Evolutionary conservation across 73 alveolate species (phyloP).

Genomic region (Paramecium primaurelia): DNA sequence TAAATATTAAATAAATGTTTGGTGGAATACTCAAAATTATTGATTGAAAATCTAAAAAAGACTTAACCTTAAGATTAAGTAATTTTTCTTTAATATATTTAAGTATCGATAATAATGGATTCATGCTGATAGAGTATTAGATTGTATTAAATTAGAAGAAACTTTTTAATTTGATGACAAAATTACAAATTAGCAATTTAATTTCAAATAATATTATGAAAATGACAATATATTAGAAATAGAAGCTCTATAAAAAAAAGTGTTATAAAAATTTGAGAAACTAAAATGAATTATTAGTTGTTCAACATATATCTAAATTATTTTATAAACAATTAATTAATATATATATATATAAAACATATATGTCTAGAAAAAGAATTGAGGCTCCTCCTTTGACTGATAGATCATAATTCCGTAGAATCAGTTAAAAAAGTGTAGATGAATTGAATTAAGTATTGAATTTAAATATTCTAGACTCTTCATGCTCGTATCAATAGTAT

Average conservation of each 20-base stretch:
- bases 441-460: background rate
- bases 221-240: conserved; percentile 52
- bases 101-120: conserved; percentile 5
- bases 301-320: background rate
- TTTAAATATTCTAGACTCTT: background rate
- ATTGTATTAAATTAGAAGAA: conserved; percentile 44
- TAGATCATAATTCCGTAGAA: background rate
- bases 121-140: conserved; percentile 62
- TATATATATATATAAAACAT: background rate
- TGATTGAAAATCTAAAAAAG: background rate
- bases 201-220: conserved; percentile 58
- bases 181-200: conserved; percentile 36
- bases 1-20: background rate
- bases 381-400: background rate
- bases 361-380: background rate
- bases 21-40: conserved; percentile 6
- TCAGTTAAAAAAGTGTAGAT: background rate
- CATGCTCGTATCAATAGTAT: background rate
- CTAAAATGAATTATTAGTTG: background rate
- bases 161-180: conserved; percentile 51
- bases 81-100: background rate
- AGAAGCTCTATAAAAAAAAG: background rate
- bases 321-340: background rate
- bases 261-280: conserved; percentile 3
- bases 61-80: background rate